Conservation (phyloP, 768 basidiomycete species). For the Butyriboletus loyo region DNA sequence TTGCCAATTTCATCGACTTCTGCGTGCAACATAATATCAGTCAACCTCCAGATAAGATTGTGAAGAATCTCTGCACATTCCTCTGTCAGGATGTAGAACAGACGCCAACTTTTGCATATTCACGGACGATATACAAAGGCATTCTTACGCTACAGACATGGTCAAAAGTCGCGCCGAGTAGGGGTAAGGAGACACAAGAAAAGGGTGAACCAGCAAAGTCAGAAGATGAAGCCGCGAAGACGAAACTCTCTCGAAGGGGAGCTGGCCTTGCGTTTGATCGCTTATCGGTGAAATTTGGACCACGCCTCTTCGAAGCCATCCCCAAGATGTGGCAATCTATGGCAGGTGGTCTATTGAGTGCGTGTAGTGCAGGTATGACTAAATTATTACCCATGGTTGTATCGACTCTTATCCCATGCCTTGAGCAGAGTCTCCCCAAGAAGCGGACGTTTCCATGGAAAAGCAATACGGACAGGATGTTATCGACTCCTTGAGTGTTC, state of each 20-base stretch:
- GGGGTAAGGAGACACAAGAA: conserved; percentile 38
- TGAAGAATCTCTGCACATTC: conserved; percentile 96
- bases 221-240: conserved; percentile 55
- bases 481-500: conserved; percentile 87
- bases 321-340: conserved; percentile 96
- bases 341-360: conserved; percentile 69
- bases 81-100: conserved; percentile 87
- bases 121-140: conserved; percentile 59
- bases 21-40: conserved; percentile 68
- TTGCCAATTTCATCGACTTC: conserved; percentile 85
- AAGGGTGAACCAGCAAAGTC: conserved; percentile 42
- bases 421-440: conserved; percentile 47
- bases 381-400: background rate
- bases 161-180: conserved; percentile 35
- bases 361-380: conserved; percentile 61
- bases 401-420: background rate
- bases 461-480: conserved; percentile 83
- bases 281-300: conserved; percentile 74
- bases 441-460: conserved; percentile 64
- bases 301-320: conserved; percentile 67
- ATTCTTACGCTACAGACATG: conserved; percentile 70
- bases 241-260: conserved; percentile 77
- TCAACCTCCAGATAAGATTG: conserved; percentile 93
- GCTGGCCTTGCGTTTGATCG: conserved; percentile 80
- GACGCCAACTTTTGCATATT: conserved; percentile 83